Conservation (phyloP, 306 rosid species). For the Pueraria montana region DNA sequence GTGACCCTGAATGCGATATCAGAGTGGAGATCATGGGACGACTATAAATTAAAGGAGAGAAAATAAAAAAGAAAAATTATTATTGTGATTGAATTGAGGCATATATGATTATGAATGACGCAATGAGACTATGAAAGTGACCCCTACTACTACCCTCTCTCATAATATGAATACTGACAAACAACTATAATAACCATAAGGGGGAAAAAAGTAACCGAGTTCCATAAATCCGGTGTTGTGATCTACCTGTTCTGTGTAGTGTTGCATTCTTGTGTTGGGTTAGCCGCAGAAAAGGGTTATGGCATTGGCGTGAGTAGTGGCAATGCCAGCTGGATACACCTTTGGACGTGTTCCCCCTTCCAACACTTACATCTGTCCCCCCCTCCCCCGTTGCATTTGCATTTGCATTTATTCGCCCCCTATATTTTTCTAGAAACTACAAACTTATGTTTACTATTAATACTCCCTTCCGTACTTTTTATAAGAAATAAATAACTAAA, state of each 20-base stretch:
- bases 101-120: too few species aligned
- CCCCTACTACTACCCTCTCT: too few species aligned
- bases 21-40: too few species aligned
- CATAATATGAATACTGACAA: too few species aligned
- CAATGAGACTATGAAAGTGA: too few species aligned
- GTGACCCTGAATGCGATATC: conserved; percentile 48
- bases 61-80: too few species aligned
- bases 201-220: conserved; percentile 1
- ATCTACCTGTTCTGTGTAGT: conserved; percentile 1
- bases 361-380: conserved; percentile 49
- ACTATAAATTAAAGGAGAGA: too few species aligned
- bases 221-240: background rate
- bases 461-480: too few species aligned
- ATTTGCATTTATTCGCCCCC: background rate
- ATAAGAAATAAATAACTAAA: too few species aligned
- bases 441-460: background rate
- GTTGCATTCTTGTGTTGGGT: conserved; percentile 32
- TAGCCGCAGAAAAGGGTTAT: conserved; percentile 51
- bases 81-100: too few species aligned
- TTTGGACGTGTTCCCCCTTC: conserved; percentile 57
- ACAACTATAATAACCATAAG: too few species aligned
- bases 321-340: conserved; percentile 65
- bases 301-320: conserved; percentile 48
- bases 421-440: background rate
- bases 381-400: background rate